Evolutionary conservation across 768 basidiomycete genomes (phyloP), one percentile per base, ranked within the genome.

Genomic region (Pilatotrama ljubarskyi): DNA sequence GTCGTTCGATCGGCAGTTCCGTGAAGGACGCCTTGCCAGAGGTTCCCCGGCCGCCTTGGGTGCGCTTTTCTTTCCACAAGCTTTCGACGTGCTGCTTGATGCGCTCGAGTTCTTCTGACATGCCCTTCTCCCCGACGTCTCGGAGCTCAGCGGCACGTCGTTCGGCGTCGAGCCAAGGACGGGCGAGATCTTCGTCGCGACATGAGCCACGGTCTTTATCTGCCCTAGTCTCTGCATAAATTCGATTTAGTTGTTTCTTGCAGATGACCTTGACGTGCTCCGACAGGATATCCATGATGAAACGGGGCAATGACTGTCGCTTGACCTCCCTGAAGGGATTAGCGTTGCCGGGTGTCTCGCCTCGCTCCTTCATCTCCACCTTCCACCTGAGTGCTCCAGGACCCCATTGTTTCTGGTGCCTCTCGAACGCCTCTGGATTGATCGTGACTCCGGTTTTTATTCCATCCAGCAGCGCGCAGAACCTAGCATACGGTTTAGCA

Each of bases 401-500:
- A 1, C 71, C 59, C 53, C 66, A 76, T 13, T 59, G 50, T 22
- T 40, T 53, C 0, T 22, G 67, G 51, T 82, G 79, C 0, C 55
- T 56, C 14, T 56, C 58, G n/a, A 76, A 68, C 15, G 75, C 66
- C 0, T 73, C 65, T 0, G 66, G 69, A 6, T 67, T 66, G 38
- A 88, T 75, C 0, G 72, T 74, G 51, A 80, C 75, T 0, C 87
- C 87, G 8, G 83, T 84, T 64, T 90, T 90, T 8, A 80, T 65
- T 0, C 82, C 81, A 64, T 90, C 87, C 1, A 90, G 77, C 11
- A 82, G 74, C 41, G 77, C 79, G 59, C 81, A 74, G 69, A 83
- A 82, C 75, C 81, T 80, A 48, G 17, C 24, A 46, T 18, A 20
- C n/a, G 4, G n/a, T 53, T 51, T 20, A 20, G 24, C 7, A 18